Evolutionary conservation across 305 asterid genomes (phyloP).

Genomic region (Euphrasia arctica): DNA sequence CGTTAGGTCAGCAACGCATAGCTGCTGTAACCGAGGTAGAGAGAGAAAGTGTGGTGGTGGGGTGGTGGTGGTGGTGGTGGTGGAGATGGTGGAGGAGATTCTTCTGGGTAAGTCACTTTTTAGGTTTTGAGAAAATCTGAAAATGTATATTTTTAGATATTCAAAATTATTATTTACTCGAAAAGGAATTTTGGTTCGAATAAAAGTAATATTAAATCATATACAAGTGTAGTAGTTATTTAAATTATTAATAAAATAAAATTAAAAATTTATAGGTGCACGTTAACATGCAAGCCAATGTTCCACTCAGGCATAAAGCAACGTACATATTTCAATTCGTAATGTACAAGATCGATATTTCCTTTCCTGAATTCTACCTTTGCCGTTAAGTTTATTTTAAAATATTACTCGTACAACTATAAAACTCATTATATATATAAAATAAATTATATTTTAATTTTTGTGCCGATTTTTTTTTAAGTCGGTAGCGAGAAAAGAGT

Average conservation of each 20-base stretch:
- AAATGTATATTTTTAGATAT: conserved; percentile 10
- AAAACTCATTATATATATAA: too few relatives aligned
- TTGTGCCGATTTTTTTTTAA: too few relatives aligned
- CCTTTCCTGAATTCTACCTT: neutral
- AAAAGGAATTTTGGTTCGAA: conserved; percentile 15
- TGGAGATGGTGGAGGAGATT: conserved; percentile 15
- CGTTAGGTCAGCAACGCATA: conserved; percentile 49
- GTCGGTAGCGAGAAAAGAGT: too few relatives aligned
- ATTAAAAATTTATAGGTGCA: neutral
- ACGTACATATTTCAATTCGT: conserved; percentile 9
- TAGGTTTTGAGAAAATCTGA: neutral
- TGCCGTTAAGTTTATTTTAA: neutral
- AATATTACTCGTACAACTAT: too few relatives aligned
- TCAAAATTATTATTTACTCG: conserved; percentile 23
- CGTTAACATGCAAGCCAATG: conserved; percentile 14
- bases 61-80: conserved; percentile 17
- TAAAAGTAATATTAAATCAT: neutral
- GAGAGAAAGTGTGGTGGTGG: conserved; percentile 24
- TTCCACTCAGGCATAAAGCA: conserved; percentile 5
- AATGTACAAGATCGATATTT: conserved; percentile 8
- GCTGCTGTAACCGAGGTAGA: conserved; percentile 36
- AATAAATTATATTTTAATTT: too few relatives aligned
- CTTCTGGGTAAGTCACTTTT: conserved; percentile 34
- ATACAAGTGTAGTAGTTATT: neutral
- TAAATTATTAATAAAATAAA: neutral